Conservation (phyloP, 805 yeast species). For the Hanseniaspora meyeri region DNA sequence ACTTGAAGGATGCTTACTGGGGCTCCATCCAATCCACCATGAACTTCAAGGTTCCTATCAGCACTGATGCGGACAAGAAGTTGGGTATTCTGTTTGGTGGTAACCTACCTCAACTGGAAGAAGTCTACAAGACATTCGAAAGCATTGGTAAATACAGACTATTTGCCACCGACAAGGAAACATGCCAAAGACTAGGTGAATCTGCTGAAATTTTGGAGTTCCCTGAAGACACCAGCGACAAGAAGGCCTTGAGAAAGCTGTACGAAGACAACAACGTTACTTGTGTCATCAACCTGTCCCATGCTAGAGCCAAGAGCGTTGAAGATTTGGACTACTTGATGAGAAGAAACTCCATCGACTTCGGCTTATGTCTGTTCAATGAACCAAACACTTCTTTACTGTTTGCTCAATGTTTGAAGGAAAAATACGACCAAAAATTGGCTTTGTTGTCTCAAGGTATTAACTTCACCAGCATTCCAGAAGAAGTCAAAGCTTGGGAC, state of each 20-base stretch:
- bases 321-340: constrained; percentile 86
- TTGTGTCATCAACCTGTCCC: constrained; percentile 85
- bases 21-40: constrained; percentile 90
- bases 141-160: constrained; percentile 63
- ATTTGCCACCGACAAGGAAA: constrained; percentile 63
- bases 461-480: constrained; percentile 47
- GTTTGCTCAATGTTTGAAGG: constrained; percentile 71
- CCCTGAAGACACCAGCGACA: constrained; percentile 42
- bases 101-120: constrained; percentile 62
- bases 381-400: constrained; percentile 88
- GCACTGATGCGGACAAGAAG: constrained; percentile 28
- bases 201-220: constrained; percentile 75
- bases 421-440: constrained; percentile 44
- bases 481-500: constrained; percentile 91
- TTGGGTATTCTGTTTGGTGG: constrained; percentile 85
- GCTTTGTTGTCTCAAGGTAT: constrained; percentile 34
- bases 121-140: constrained; percentile 57
- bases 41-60: constrained; percentile 89
- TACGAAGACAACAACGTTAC: constrained; percentile 77
- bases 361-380: constrained; percentile 89
- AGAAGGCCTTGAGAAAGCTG: constrained; percentile 83
- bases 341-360: constrained; percentile 99
- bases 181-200: constrained; percentile 39
- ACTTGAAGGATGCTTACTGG: constrained; percentile 89
- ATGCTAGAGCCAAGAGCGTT: constrained; percentile 72